Evolutionary conservation across 163 green algal genomes (phyloP), one percentile per base, ranked within the genome.

Genomic region (Scenedesmus sp.): DNA sequence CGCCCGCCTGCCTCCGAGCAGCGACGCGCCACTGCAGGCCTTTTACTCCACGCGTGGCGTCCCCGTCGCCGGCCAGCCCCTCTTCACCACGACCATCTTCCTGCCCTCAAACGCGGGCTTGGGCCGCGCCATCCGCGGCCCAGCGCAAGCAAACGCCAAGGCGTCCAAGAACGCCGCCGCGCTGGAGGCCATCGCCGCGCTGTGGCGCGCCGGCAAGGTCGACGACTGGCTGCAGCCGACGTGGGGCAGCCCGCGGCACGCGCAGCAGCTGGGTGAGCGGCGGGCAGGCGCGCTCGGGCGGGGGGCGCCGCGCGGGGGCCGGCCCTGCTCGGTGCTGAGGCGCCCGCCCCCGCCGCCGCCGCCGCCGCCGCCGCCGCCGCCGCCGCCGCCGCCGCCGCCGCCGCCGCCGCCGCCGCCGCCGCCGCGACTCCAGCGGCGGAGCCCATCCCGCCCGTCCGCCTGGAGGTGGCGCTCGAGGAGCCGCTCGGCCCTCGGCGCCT

Each of bases 1-100:
- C n/a, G n/a, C n/a, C n/a, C n/a, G n/a, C n/a, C n/a, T n/a, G n/a
- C n/a, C n/a, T n/a, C n/a, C n/a, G n/a, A n/a, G n/a, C n/a, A n/a
- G n/a, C n/a, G n/a, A n/a, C n/a, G n/a, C n/a, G n/a, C 70, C 67
- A 18, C 56, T 78, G 53, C 70, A 79, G 39, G 70, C 70, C 2
- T 79, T 48, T 7, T 79, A 79, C 42, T 50, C 20, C 56, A 79
- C 42, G 15, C 33, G 31, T 20, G 36, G 24, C 2, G 26, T 51
- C 7, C 33, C 7, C 42, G 22, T 39, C 44, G 6, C 11, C 20
- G 20, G 17, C 2, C 14, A n/a, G 9, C n/a, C 42, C 36, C 22
- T 54, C 1, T 78, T 70, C 26, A 2, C 28, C 18, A 70, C 56
- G 14, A 70, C 57, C 9, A 54, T 79, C 6, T 70, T 70, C 53